phyloP scores from a whole-genome alignment of 352 stramenopile species.

The Phytophthora constricta region DNA sequence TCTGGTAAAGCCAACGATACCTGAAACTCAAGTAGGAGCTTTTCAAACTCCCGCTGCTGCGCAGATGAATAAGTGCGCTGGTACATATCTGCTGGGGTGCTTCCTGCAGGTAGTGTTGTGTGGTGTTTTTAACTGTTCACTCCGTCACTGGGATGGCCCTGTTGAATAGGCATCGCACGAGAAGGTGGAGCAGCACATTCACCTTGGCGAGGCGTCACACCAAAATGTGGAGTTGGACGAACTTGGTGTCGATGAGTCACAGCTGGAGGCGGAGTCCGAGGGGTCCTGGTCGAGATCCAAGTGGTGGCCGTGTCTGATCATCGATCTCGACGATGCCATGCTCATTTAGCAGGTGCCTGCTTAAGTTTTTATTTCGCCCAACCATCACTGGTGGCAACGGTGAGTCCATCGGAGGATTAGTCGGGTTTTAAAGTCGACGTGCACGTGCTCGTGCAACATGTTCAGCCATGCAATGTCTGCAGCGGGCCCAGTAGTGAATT shows the following conservation, averaged over 20 bases:
- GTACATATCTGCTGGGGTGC: not conserved
- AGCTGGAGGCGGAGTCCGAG: not conserved
- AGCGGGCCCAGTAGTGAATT: not conserved
- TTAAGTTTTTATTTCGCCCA: not conserved
- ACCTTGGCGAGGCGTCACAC: too few species aligned
- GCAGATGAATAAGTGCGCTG: not conserved
- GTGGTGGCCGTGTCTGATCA: not conserved
- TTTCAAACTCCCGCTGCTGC: conserved; percentile 7
- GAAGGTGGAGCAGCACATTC: too few species aligned
- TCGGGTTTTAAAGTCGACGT: not conserved
- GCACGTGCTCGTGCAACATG: not conserved
- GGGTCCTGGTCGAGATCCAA: not conserved
- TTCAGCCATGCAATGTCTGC: not conserved
- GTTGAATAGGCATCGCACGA: not conserved
- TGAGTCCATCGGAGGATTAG: not conserved
- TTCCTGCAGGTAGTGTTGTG: not conserved
- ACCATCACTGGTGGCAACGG: not conserved
- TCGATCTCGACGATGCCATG: not conserved
- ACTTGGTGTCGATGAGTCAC: too few species aligned
- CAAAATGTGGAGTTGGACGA: too few species aligned
- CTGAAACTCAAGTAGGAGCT: conserved; percentile 17
- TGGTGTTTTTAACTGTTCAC: not conserved
- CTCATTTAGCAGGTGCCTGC: not conserved
- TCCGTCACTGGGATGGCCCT: not conserved
- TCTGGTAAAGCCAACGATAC: conserved; percentile 8